phyloP scores from a whole-genome alignment of 2,329 filamentous ascomycete species.

The Penicillium paneum region DNA sequence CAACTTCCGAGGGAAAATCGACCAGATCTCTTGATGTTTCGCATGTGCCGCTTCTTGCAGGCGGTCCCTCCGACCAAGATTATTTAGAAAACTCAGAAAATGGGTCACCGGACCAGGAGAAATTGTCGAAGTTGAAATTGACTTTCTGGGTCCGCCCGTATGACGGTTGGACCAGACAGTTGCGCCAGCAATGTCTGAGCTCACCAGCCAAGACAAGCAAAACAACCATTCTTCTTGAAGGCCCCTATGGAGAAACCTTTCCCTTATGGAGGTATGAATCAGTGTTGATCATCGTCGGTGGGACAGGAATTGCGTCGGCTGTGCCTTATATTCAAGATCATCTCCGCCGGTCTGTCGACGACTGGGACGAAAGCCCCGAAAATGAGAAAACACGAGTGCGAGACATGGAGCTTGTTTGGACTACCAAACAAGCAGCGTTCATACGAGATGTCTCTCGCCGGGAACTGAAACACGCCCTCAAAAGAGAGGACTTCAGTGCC shows the following conservation, averaged over 20 bases:
- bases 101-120: neutral
- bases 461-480: slow-evolving; percentile 29
- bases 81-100: neutral
- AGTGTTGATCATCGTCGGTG: slow-evolving; percentile 47
- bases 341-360: slow-evolving; percentile 17
- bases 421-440: slow-evolving; percentile 32
- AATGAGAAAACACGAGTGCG: slow-evolving; percentile 20
- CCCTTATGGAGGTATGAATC: slow-evolving; percentile 50
- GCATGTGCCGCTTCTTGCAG: slow-evolving; percentile 28
- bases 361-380: neutral
- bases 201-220: slow-evolving; percentile 24
- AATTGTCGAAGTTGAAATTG: slow-evolving; percentile 32
- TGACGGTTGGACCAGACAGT: slow-evolving; percentile 50
- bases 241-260: slow-evolving; percentile 48
- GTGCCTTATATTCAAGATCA: slow-evolving; percentile 45
- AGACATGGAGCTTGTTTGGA: slow-evolving; percentile 37
- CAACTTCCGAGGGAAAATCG: neutral
- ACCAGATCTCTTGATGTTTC: slow-evolving; percentile 15
- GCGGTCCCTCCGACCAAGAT: slow-evolving; percentile 1
- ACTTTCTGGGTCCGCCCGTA: slow-evolving; percentile 52
- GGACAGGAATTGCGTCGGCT: slow-evolving; percentile 41
- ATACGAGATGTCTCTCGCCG: slow-evolving; percentile 25
- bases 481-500: slow-evolving; percentile 30
- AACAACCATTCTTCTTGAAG: slow-evolving; percentile 48
- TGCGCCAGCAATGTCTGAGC: slow-evolving; percentile 37